phyloP scores from a whole-genome alignment of 2,329 filamentous ascomycete species.

The Arachnomyces sp. region DNA sequence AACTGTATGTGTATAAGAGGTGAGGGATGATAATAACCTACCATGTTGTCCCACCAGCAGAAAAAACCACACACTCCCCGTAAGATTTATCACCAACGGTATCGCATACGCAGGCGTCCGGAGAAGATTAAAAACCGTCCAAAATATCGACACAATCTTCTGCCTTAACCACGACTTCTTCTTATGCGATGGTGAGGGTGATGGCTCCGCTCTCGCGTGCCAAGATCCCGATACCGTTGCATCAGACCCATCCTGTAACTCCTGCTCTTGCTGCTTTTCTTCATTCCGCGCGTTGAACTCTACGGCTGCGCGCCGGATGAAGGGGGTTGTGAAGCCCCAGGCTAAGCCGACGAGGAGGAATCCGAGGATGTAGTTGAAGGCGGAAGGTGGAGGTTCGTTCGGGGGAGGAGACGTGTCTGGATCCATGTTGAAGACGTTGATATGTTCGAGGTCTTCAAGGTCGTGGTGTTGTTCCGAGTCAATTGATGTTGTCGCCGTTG shows the following conservation, averaged over 20 bases:
- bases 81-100: constrained; percentile 78
- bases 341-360: constrained; percentile 87
- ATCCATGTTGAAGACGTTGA: constrained; percentile 19
- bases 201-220: constrained; percentile 19
- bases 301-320: constrained; percentile 79
- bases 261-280: constrained; percentile 1
- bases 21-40: constrained; percentile 38
- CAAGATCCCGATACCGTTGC: constrained; percentile 9
- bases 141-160: constrained; percentile 59
- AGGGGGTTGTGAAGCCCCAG: constrained; percentile 88
- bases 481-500: constrained; percentile 17
- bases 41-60: constrained; percentile 85
- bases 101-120: constrained; percentile 76
- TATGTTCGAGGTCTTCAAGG: background rate
- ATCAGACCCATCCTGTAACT: constrained; percentile 5
- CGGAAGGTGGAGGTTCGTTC: constrained; percentile 25
- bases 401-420: constrained; percentile 20
- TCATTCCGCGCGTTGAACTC: constrained; percentile 56
- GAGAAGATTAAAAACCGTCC: constrained; percentile 70
- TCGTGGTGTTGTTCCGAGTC: constrained; percentile 10
- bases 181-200: constrained; percentile 23
- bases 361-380: constrained; percentile 75
- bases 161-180: constrained; percentile 53
- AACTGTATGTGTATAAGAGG: too few species aligned
- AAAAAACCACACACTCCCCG: constrained; percentile 95